Conservation (phyloP, 306 rosid genomes). For the Purshia tridentata region DNA sequence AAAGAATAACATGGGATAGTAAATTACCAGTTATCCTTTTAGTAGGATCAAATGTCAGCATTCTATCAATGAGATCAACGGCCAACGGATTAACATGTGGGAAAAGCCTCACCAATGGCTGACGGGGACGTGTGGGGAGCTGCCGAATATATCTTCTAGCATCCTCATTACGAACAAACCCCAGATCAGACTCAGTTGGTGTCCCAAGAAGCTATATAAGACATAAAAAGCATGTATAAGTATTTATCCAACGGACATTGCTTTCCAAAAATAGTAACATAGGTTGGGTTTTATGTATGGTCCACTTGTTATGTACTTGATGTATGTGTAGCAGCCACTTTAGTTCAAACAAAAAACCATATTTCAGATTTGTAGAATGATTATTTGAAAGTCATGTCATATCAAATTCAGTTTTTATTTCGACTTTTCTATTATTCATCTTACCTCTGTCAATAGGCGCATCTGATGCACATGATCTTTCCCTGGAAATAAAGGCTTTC, state of each 20-base stretch:
- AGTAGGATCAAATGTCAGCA: slow-evolving; percentile 89
- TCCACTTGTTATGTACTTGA: neutral
- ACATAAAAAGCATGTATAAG: slow-evolving; percentile 34
- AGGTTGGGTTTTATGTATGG: neutral
- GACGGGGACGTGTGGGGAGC: slow-evolving; percentile 78
- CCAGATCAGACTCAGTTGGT: slow-evolving; percentile 90
- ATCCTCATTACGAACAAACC: slow-evolving; percentile 76
- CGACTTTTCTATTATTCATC: slow-evolving; percentile 9
- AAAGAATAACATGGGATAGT: slow-evolving; percentile 6
- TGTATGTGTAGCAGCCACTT: neutral
- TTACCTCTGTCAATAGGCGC: slow-evolving; percentile 94
- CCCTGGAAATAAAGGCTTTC: slow-evolving; percentile 88
- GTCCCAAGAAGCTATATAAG: slow-evolving; percentile 83
- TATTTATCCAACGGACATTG: slow-evolving; percentile 18
- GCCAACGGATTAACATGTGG: slow-evolving; percentile 89
- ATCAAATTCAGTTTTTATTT: neutral
- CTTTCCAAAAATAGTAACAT: slow-evolving; percentile 11
- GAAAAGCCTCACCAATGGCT: slow-evolving; percentile 61
- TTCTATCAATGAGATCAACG: slow-evolving; percentile 83
- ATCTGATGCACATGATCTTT: slow-evolving; percentile 91
- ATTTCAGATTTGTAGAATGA: neutral
- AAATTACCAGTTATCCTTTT: slow-evolving; percentile 86
- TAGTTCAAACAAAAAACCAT: neutral
- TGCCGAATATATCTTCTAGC: slow-evolving; percentile 82
- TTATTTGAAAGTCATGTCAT: neutral